These are phyloP conservation scores for Schoenoplectus tabernaemontani DNA, from an alignment of 202 grass and related monocot genomes.

Conservation along the genomic window DNA sequence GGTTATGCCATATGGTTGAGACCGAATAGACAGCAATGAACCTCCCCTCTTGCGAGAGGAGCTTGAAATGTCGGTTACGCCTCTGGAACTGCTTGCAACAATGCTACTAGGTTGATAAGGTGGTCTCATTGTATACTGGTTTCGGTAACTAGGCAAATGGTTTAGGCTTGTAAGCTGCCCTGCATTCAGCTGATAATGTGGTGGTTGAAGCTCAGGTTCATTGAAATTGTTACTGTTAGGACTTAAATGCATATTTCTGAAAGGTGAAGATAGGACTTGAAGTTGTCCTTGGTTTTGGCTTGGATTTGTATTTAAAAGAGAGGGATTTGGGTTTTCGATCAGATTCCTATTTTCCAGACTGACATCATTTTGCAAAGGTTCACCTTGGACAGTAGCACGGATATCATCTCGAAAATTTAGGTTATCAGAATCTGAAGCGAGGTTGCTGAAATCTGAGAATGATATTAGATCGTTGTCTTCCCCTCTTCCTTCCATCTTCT, in stretches of 20 bases:
- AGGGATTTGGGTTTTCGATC: background rate
- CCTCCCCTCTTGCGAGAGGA: slow-evolving; percentile 1
- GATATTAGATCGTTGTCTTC: background rate
- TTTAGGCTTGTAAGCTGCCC: background rate
- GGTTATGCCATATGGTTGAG: background rate
- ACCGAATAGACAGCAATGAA: background rate
- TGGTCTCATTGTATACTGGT: background rate
- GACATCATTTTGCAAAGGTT: background rate
- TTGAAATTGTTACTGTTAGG: background rate
- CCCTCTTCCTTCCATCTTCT: background rate
- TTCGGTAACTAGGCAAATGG: background rate
- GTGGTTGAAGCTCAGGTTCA: background rate
- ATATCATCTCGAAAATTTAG: background rate
- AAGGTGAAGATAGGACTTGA: background rate
- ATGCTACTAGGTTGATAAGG: background rate
- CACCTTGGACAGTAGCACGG: background rate
- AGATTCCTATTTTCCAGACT: background rate
- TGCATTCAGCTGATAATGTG: background rate
- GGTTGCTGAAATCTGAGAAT: background rate
- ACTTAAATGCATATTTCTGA: background rate
- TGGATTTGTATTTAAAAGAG: background rate
- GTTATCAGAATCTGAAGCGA: background rate
- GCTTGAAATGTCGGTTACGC: background rate
- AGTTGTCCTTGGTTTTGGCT: slow-evolving; percentile 1
- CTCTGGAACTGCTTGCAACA: slow-evolving; percentile 1